Evolutionary conservation across 305 asterid species (phyloP), one percentile per base, ranked within the genome.

Genomic region (Rubia tinctorum): DNA sequence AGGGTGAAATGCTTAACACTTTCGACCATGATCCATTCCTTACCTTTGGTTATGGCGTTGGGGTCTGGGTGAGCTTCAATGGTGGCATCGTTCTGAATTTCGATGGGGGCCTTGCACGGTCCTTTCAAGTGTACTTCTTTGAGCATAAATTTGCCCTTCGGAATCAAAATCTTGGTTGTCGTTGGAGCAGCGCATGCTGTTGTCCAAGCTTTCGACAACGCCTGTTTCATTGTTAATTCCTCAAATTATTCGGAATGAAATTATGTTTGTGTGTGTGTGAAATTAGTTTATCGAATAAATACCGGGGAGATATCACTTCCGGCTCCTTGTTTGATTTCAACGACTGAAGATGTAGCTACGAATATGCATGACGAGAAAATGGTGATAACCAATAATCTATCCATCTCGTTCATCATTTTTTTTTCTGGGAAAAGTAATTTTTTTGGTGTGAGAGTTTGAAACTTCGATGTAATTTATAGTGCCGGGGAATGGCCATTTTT

Each of bases 81-180:
- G 47, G 71, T 67, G 56, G 77, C 77, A 22, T 60, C 43, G 34
- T 69, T 27, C 17, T 25, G 27, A 27, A 72, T n/a, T 30, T 53
- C 63, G 55, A 77, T 61, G 65, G 81, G 71, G 6, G 77, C 66
- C 7, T 68, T 73, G 74, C 81, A 77, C 0, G 86, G 86, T 12
- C 84, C 86, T 12, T 53, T 10, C 42, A 82, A 13, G 39, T 0
- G n/a, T 12, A 27, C 77, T 77, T 80, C 66, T 7, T 34, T 72
- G 63, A 82, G 39, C 37, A 10, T 18, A 44, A 3, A 82, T 45
- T 42, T 60, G 0, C 73, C 79, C 40, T 60, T 56, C 61, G 86
- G 86, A 62, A 82, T 65, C 47, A 75, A 27, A 45, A 82, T 42
- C 43, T 17, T 78, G n/a, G 68, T 72, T 30, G 80, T 49, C 20